Evolutionary conservation across 371 early-diverging fungal species (phyloP), one percentile per base, ranked within the genome.

Genomic region (Basidiobolus meristosporus): DNA sequence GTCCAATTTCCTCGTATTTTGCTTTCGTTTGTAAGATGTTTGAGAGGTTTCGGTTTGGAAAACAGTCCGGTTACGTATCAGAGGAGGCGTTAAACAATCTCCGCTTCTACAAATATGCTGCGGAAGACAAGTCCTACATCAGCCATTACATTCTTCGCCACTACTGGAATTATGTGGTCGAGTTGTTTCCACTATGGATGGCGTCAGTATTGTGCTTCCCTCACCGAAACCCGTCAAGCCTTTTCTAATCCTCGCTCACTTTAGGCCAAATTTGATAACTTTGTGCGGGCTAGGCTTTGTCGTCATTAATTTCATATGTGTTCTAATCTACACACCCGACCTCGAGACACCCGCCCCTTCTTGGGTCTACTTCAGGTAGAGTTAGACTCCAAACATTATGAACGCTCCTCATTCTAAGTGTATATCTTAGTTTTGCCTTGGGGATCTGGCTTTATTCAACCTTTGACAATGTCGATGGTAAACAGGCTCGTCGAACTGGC

Each of bases 391-490:
- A n/a, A n/a, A n/a, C n/a, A n/a, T n/a, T n/a, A n/a, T 1, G n/a
- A n/a, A n/a, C 6, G 29, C n/a, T 37, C 52, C 32, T 31, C 30
- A 20, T 34, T 3, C 19, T 2, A 22, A 16, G 15, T 44, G 15
- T 29, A 26, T 15, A 39, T 20, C 15, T 10, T 41, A 77, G n/a
- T n/a, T 34, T 34, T 63, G 83, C 82, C 3, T 47, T 79, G 19
- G 85, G 86, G 17, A 54, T 97, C 43, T 96, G 89, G 81, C 53
- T 92, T 23, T 97, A 96, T 57, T 89, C 87, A 38, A 89, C 93
- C 2, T 84, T 93, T 54, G 99, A 98, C 60, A 89, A 87, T 50
- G 82, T 98, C 38, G 99, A 98, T n/a, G n/a, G n/a, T n/a, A n/a
- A n/a, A n/a, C n/a, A n/a, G n/a, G n/a, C n/a, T n/a, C n/a, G n/a